Base-by-base conservation (phyloP, 768 basidiomycete species). In the Suillus spraguei region DNA sequence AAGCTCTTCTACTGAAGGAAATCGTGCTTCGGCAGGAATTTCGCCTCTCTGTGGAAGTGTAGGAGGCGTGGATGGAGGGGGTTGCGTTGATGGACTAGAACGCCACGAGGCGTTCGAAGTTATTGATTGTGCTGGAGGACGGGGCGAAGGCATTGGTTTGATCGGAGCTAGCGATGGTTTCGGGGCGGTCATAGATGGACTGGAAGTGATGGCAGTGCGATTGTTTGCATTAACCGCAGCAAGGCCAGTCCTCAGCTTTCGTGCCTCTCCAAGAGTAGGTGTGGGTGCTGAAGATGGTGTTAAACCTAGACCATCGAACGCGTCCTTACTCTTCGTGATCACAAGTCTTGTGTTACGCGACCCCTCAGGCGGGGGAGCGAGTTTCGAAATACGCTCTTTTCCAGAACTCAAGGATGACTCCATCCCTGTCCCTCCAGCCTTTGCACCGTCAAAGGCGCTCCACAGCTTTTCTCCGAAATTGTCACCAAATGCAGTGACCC, bases 1-100 rank as follows among this genome's bases (percentile, higher is more conserved):
- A 7, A 96, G 79, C 64, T 92, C 90, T 72, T 97, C 95, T 47
- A 97, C 78, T 0, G 95, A 91, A 0, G 95, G 95, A 74, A 92
- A 97, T 60, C 92, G 83, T 36, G 86, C 82, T 74, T 95, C 94
- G 20, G 81, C 83, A 49, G 83, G 78, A 28, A 82, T 71, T 36
- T 82, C 79, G 24, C 82, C 79, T 46, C 71, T 69, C 46, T 78
- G 79, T 20, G 70, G 71, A 63, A 81, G 71, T 24, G 72, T 66
- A 11, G 73, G 64, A 9, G 74, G 70, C 32, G 74, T 68, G 53
- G 79, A 72, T 50, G 79, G 63, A 60, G 59, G 35, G 24, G 68
- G 59, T 24, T 69, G 71, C 39, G 38, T 46, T 53, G 66, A 63
- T 46, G 70, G 63, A 64, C 56, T 60, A 20, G 55, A 62, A 63